Conservation (phyloP, 345 rosid genomes). For the Euphorbia tirucalli region DNA sequence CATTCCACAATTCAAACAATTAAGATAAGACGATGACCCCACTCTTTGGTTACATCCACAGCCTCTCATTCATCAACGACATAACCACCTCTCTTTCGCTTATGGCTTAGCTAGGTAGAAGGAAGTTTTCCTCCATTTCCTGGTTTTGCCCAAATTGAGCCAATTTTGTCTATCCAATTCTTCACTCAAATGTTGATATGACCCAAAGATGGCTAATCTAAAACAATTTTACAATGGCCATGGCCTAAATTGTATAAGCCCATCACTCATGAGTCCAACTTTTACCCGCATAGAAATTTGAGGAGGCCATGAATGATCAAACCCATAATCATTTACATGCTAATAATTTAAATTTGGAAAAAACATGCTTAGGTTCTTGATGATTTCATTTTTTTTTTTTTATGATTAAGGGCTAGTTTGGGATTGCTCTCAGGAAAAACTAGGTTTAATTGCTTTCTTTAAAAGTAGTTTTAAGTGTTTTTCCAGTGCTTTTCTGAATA, state of each 20-base stretch:
- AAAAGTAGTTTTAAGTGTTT: too few relatives aligned
- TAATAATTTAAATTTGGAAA: too few relatives aligned
- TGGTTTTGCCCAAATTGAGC: background rate
- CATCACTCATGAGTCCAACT: too few relatives aligned
- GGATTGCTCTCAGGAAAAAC: too few relatives aligned
- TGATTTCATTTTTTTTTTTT: too few relatives aligned
- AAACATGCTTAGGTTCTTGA: too few relatives aligned
- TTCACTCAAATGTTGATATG: background rate
- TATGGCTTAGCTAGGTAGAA: background rate
- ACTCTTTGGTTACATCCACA: constrained; percentile 32
- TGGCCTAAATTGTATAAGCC: background rate
- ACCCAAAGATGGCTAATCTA: background rate
- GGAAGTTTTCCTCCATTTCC: background rate
- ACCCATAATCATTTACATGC: too few relatives aligned
- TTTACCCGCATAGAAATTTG: too few relatives aligned
- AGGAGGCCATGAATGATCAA: background rate
- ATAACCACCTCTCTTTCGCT: background rate
- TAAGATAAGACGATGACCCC: constrained; percentile 44
- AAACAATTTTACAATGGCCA: background rate
- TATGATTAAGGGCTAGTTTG: too few relatives aligned
- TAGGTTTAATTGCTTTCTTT: too few relatives aligned
- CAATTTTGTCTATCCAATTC: background rate
- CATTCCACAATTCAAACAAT: constrained; percentile 16
- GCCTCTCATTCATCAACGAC: constrained; percentile 32
- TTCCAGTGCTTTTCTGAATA: too few relatives aligned